Conservation (phyloP, 2,329 filamentous ascomycete genomes). For the Lachnellula arida region DNA sequence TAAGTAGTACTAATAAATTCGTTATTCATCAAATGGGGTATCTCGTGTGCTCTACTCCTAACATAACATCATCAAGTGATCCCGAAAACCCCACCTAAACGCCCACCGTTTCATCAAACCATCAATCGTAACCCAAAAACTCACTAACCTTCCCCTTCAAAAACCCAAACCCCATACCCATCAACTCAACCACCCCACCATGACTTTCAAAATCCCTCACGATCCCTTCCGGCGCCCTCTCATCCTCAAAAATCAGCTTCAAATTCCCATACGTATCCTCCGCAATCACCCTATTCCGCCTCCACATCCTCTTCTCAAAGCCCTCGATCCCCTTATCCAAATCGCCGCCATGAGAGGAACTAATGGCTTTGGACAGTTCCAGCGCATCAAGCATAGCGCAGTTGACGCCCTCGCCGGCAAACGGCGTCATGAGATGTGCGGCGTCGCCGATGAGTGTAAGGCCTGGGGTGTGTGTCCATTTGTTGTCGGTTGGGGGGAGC, state of each 20-base stretch:
- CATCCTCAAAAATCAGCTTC: constrained; percentile 11
- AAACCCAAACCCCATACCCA: background rate
- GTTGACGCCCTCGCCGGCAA: constrained; percentile 40
- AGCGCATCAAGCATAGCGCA: constrained; percentile 35
- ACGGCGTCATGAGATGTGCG: constrained; percentile 43
- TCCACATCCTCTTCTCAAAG: constrained; percentile 25
- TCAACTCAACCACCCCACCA: background rate
- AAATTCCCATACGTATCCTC: constrained; percentile 7
- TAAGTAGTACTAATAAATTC: too few relatives aligned
- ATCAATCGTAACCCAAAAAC: too few relatives aligned
- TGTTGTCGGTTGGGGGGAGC: constrained; percentile 8
- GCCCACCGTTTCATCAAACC: too few relatives aligned
- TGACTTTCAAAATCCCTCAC: background rate
- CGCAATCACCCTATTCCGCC: constrained; percentile 5
- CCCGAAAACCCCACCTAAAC: too few relatives aligned
- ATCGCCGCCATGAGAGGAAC: background rate
- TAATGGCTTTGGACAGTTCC: constrained; percentile 32
- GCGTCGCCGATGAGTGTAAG: constrained; percentile 45
- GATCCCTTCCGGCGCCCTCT: background rate
- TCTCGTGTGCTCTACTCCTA: too few relatives aligned
- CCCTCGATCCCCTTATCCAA: constrained; percentile 8
- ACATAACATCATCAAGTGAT: too few relatives aligned
- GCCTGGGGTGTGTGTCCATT: constrained; percentile 25
- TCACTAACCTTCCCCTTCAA: background rate
- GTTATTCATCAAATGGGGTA: too few relatives aligned